Conservation (phyloP, 2,329 filamentous ascomycete genomes). For the Tolypocladium ovalisporum region DNA sequence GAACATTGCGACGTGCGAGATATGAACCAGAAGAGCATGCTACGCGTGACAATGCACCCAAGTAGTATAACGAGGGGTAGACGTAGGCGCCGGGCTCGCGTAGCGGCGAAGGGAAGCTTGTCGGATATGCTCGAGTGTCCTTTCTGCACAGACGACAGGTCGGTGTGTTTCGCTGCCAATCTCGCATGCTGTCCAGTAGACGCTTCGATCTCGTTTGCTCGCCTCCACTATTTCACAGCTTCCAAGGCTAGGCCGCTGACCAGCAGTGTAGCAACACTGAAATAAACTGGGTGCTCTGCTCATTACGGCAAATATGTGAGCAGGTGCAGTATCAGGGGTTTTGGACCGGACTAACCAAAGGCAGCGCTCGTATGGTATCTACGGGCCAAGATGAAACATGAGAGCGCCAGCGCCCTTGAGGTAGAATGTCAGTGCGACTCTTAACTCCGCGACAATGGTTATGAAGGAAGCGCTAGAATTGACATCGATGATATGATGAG, state of each 20-base stretch:
- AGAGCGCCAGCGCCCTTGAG: not conserved
- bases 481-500: not conserved
- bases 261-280: not conserved
- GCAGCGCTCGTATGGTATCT: not conserved
- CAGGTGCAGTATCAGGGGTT: no score
- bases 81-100: not conserved
- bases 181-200: not conserved
- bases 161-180: not conserved
- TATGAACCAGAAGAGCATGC: slow-evolving; percentile 18
- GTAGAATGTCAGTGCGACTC: not conserved
- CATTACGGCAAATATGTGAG: not conserved
- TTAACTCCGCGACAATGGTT: not conserved
- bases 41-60: slow-evolving; percentile 3
- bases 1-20: slow-evolving; percentile 21
- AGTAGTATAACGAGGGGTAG: slow-evolving; percentile 1
- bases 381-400: not conserved
- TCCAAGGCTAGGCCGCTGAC: not conserved
- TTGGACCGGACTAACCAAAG: not conserved
- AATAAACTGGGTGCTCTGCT: not conserved
- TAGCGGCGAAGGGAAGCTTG: not conserved
- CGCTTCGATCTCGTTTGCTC: no score
- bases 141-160: not conserved
- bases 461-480: not conserved
- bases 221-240: not conserved
- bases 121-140: not conserved